phyloP scores from a whole-genome alignment of 78 protist genomes.

The Goniomonas avonlea region DNA sequence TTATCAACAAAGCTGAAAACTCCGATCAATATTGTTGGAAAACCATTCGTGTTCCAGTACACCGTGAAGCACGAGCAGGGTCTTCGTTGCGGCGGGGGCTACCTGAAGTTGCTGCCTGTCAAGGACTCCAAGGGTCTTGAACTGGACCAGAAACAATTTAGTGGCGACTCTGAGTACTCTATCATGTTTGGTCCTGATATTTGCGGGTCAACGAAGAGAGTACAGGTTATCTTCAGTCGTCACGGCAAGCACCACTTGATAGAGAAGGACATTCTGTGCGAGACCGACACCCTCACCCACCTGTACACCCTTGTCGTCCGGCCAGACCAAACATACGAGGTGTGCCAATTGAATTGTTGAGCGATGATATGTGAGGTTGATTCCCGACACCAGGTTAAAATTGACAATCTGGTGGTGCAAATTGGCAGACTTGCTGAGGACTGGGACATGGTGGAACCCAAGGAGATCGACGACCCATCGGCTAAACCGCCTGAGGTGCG shows the following conservation, averaged over 20 bases:
- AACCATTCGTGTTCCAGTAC: constrained; percentile 15
- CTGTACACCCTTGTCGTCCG: constrained; percentile 83
- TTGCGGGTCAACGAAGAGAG: constrained; percentile 32
- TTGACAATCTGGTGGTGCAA: constrained; percentile 68
- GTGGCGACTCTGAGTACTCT: constrained; percentile 21
- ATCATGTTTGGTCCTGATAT: constrained; percentile 21
- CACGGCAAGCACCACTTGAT: constrained; percentile 75
- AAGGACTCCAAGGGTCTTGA: not conserved
- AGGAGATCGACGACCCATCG: constrained; percentile 30
- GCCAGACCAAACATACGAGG: constrained; percentile 90
- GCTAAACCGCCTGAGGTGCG: constrained; percentile 85
- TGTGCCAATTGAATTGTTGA: constrained; percentile 65
- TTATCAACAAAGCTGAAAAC: constrained; percentile 20
- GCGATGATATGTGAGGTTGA: constrained; percentile 59
- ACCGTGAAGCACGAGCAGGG: constrained; percentile 25
- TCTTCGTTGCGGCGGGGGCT: constrained; percentile 23
- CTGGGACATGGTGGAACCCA: constrained; percentile 77
- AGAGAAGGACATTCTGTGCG: constrained; percentile 58
- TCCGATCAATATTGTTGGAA: constrained; percentile 6
- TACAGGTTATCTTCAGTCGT: constrained; percentile 85
- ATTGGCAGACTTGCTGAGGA: constrained; percentile 79
- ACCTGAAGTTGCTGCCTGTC: not conserved
- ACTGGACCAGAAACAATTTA: not conserved
- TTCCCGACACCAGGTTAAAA: constrained; percentile 45
- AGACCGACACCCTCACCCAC: constrained; percentile 60